Base-by-base conservation (phyloP, 2,329 filamentous ascomycete species). In the Hymenoscyphus linearis region DNA sequence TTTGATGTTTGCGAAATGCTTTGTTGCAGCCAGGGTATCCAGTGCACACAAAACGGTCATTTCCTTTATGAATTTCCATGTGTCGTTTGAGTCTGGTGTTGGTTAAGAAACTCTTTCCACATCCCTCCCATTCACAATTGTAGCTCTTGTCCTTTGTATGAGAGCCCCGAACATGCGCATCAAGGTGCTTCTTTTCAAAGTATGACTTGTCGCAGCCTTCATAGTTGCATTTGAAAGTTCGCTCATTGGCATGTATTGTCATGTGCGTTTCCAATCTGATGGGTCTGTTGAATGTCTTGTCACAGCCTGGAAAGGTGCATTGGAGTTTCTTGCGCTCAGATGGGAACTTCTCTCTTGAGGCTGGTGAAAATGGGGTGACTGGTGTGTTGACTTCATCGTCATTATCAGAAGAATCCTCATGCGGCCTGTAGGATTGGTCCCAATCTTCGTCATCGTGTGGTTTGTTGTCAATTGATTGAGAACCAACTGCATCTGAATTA, bases 281-380 rank as follows among this genome's bases (percentile, higher is more conserved):
- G 0, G 91, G 92, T 2, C 93, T 87, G 74, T 96, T 96, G 79
- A 95, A 98, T 6, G 87, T 86, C 76, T 96, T 96, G 61, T 78
- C 76, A 72, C 93, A 98, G 65, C 81, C 84, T 12, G 87, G 82
- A 73, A 85, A 87, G 0, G 88, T 85, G 76, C 93, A 97, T 59
- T 79, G 78, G 65, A 92, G 87, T 4, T 85, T 92, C 78, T 96
- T 96, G 62, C 85, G 80, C 72, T 85, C 90, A 50, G 86, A 90
- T 3, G 87, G 87, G 64, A 84, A 85, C 61, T 81, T 84, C 61
- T 76, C 69, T 7, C 81, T 79, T 3, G 81, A 22, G 16, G 35
- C 35, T 7, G 55, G 55, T 9, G 55, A 57, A 26, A 44, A 47
- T 25, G 55, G 55, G 16, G 55, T 57, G 22, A 76, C 68, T 9